Percentiles rank a stretch among this genome's conserved stretches.
Evolutionary conservation across 495 filamentous ascomycete species (phyloP).

Genomic region (Penicillium malachiteum): DNA sequence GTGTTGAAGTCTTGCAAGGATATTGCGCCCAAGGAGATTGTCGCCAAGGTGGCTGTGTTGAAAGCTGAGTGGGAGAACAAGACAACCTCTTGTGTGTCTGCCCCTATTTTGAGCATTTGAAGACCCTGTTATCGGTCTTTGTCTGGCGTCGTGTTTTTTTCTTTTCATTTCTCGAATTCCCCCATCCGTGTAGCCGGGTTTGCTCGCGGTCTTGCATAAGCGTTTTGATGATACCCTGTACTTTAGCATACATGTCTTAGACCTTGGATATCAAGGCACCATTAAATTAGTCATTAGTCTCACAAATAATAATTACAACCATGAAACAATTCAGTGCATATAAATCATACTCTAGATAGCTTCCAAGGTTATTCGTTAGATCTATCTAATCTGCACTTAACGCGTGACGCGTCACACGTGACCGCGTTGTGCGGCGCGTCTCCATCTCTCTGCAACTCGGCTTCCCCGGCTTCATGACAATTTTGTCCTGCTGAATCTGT

Average conservation of each 20-base stretch:
- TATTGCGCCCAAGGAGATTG: slow-evolving; percentile 41
- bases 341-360: no score
- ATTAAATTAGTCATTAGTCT: slow-evolving; percentile 15
- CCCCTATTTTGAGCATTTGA: slow-evolving; percentile 14
- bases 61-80: slow-evolving; percentile 32
- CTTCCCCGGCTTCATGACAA: background rate
- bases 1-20: slow-evolving; percentile 46
- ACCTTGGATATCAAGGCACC: slow-evolving; percentile 4
- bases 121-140: background rate
- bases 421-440: slow-evolving; percentile 30
- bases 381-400: slow-evolving; percentile 21
- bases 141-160: slow-evolving; percentile 10
- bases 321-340: background rate
- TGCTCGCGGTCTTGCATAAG: slow-evolving; percentile 35
- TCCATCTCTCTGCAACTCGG: slow-evolving; percentile 7
- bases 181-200: slow-evolving; percentile 23
- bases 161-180: slow-evolving; percentile 29
- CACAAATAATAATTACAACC: slow-evolving; percentile 17
- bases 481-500: slow-evolving; percentile 1
- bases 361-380: no score
- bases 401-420: slow-evolving; percentile 43
- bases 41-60: slow-evolving; percentile 33
- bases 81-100: slow-evolving; percentile 13
- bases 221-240: slow-evolving; percentile 34
- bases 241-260: slow-evolving; percentile 16